A percentile compares a stretch with the other conserved stretches of the same genome.
phyloP scores from a whole-genome alignment of 768 basidiomycete species.

The Leccinum uliginosum region DNA sequence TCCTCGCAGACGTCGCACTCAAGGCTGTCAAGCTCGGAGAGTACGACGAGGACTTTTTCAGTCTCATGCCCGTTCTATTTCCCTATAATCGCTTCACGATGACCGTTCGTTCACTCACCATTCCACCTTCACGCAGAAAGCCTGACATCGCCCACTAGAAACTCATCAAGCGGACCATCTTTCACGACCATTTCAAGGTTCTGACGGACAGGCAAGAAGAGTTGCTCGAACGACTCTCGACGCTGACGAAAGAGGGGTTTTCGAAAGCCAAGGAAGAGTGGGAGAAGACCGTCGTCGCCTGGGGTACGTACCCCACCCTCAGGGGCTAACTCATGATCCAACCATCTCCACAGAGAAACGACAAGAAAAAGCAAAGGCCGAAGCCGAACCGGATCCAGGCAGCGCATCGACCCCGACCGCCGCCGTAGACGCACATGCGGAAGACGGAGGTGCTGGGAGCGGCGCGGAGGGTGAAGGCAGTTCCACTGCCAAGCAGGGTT shows the following conservation, averaged over 20 bases:
- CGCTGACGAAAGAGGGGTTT: conserved; percentile 62
- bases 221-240: conserved; percentile 57
- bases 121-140: neutral
- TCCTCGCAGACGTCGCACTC: conserved; percentile 65
- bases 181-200: conserved; percentile 62
- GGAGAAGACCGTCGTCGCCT: conserved; percentile 62
- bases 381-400: conserved; percentile 24
- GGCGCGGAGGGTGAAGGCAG: conserved; percentile 25
- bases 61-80: conserved; percentile 79
- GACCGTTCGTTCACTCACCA: conserved; percentile 47
- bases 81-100: conserved; percentile 97
- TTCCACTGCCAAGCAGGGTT: conserved; percentile 14
- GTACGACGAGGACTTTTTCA: conserved; percentile 92
- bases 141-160: conserved; percentile 49
- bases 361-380: conserved; percentile 51
- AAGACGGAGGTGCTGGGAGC: conserved; percentile 31
- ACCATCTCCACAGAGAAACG: conserved; percentile 37
- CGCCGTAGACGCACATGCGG: conserved; percentile 20
- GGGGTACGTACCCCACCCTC: conserved; percentile 46
- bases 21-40: conserved; percentile 80
- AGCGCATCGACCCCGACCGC: conserved; percentile 28
- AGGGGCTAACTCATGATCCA: neutral
- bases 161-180: conserved; percentile 89
- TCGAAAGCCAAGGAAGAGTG: conserved; percentile 70
- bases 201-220: conserved; percentile 66